Evolutionary conservation across 441 rosid genomes (phyloP).

Genomic region (Populus trichocarpa): DNA sequence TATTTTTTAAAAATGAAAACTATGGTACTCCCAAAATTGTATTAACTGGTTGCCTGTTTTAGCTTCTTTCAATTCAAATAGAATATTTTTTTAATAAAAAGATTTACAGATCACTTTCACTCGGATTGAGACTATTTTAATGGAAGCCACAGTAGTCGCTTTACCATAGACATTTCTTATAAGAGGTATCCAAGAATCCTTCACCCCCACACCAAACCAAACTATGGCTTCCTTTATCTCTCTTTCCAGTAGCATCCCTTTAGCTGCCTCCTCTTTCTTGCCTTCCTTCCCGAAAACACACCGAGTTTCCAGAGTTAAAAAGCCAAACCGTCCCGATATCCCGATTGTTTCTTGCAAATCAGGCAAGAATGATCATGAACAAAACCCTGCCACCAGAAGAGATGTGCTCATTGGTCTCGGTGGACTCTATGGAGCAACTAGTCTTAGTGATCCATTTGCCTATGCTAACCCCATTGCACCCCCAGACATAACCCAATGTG

Average conservation of each 20-base stretch:
- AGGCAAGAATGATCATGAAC: constrained; percentile 9
- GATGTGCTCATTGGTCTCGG: constrained; percentile 44
- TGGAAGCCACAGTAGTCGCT: too few species aligned
- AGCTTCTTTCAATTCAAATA: too few species aligned
- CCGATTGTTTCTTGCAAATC: constrained; percentile 29
- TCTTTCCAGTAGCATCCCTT: constrained; percentile 3
- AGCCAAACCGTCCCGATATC: not conserved
- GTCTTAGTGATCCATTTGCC: constrained; percentile 8
- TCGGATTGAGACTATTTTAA: too few species aligned
- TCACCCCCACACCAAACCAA: not conserved
- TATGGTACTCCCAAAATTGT: too few species aligned
- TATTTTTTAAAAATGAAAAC: too few species aligned
- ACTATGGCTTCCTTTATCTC: constrained; percentile 33
- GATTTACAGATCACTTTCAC: too few species aligned
- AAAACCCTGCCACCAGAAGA: constrained; percentile 31
- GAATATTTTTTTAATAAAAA: too few species aligned
- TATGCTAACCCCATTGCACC: constrained; percentile 32
- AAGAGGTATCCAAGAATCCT: too few species aligned
- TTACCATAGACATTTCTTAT: too few species aligned
- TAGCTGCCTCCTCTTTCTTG: not conserved
- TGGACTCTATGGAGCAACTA: constrained; percentile 20
- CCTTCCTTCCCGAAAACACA: constrained; percentile 15
- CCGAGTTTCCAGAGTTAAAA: constrained; percentile 10
- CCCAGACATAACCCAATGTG: constrained; percentile 30
- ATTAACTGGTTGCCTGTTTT: too few species aligned